A percentile compares a stretch with the other conserved stretches of the same genome.
Evolutionary conservation across 108 stramenopile species (phyloP).

Genomic region (Fragilariopsis cylindrus): DNA sequence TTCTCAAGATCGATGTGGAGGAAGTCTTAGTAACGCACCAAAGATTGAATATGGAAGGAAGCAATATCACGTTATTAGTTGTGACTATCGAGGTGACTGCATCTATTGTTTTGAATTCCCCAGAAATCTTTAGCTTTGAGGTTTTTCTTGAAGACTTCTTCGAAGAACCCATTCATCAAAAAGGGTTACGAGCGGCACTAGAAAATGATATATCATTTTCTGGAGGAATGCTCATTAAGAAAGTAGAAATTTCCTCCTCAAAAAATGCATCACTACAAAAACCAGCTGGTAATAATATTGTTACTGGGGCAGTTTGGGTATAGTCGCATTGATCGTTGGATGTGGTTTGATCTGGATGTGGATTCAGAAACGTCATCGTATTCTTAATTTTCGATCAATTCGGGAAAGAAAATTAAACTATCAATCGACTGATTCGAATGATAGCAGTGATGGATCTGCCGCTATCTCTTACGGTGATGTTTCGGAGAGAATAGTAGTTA

Average conservation of each 20-base stretch:
- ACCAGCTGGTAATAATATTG: background rate
- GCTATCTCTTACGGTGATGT: too few relatives aligned
- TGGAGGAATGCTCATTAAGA: background rate
- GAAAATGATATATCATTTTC: slow-evolving; percentile 3
- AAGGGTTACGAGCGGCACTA: background rate
- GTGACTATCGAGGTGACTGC: background rate
- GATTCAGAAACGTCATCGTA: slow-evolving; percentile 5
- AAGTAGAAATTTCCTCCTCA: background rate
- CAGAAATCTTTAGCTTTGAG: background rate
- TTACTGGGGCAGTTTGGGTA: slow-evolving; percentile 10
- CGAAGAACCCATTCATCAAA: background rate
- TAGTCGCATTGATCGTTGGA: slow-evolving; percentile 8
- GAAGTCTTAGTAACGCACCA: slow-evolving; percentile 5
- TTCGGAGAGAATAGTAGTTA: too few relatives aligned
- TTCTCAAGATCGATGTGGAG: slow-evolving; percentile 8
- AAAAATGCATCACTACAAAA: background rate
- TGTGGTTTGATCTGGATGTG: slow-evolving; percentile 15
- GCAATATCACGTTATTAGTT: background rate
- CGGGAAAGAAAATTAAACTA: background rate
- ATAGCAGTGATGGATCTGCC: background rate
- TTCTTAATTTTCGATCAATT: background rate
- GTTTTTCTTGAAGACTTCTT: slow-evolving; percentile 10
- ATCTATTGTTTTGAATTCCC: background rate
- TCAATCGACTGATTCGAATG: background rate
- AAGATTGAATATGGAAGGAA: background rate